Evolutionary conservation across 1,139 yeast species (phyloP).

Genomic region (Yamadazyma oceani): DNA sequence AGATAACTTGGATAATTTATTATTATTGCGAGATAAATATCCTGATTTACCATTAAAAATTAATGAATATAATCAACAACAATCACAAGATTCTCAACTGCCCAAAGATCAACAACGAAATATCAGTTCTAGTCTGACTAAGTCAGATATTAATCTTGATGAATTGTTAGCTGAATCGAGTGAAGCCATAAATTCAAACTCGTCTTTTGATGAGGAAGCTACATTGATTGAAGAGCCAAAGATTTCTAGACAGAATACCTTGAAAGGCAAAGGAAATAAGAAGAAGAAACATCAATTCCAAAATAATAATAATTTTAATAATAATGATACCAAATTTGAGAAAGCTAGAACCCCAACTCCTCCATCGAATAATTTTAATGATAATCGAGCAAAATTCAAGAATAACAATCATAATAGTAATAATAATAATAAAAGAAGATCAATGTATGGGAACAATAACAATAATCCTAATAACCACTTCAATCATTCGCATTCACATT

Average conservation of each 20-base stretch:
- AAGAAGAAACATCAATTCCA: constrained; percentile 24
- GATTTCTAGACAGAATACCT: constrained; percentile 27
- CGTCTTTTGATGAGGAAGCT: constrained; percentile 39
- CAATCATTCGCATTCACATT: constrained; percentile 1
- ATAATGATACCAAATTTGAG: constrained; percentile 13
- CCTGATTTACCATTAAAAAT: constrained; percentile 40
- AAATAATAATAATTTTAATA: constrained; percentile 9
- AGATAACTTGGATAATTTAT: constrained; percentile 33
- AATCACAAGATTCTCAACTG: constrained; percentile 1
- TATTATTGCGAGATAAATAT: constrained; percentile 29
- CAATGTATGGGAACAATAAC: constrained; percentile 16
- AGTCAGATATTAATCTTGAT: constrained; percentile 33
- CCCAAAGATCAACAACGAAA: neutral
- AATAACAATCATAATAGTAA: too few relatives aligned
- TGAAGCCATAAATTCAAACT: constrained; percentile 26
- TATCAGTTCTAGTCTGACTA: neutral
- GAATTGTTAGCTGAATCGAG: constrained; percentile 35
- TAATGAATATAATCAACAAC: constrained; percentile 10
- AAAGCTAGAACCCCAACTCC: constrained; percentile 30
- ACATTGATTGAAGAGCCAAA: constrained; percentile 29
- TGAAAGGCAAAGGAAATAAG: constrained; percentile 28
- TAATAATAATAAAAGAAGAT: constrained; percentile 18
- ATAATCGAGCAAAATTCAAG: constrained; percentile 11
- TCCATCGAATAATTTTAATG: constrained; percentile 17
- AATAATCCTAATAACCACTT: constrained; percentile 5